These are phyloP conservation scores for Mortierella alpina DNA, from an alignment of 192 early-diverging fungal genomes.

Conservation along the genomic window DNA sequence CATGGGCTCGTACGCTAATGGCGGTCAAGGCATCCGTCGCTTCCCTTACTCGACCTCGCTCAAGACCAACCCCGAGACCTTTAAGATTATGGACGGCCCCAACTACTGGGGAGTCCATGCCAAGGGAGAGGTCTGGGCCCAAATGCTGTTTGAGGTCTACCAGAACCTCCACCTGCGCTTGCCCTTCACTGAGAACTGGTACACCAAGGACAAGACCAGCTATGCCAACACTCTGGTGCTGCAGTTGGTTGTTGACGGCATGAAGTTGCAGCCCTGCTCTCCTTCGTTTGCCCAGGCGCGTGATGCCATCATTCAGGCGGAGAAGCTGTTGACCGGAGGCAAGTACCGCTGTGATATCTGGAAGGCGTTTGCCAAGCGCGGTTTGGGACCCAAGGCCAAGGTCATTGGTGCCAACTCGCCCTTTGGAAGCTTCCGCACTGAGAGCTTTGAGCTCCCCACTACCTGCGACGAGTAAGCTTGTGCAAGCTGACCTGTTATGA, in stretches of 20 bases:
- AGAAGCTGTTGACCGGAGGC: slow-evolving; percentile 70
- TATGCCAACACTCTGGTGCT: slow-evolving; percentile 78
- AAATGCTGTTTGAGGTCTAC: slow-evolving; percentile 89
- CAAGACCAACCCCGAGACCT: slow-evolving; percentile 84
- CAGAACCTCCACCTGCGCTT: slow-evolving; percentile 74
- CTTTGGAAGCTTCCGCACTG: slow-evolving; percentile 66
- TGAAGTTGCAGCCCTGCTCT: slow-evolving; percentile 83
- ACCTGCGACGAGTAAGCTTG: not conserved
- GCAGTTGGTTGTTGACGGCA: slow-evolving; percentile 78
- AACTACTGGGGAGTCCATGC: slow-evolving; percentile 94
- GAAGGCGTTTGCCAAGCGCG: slow-evolving; percentile 89
- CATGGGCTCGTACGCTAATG: slow-evolving; percentile 88
- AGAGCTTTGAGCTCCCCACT: slow-evolving; percentile 63
- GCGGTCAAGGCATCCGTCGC: slow-evolving; percentile 88
- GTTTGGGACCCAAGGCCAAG: slow-evolving; percentile 81
- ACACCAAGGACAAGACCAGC: slow-evolving; percentile 53
- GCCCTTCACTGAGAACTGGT: slow-evolving; percentile 69
- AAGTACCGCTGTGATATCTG: slow-evolving; percentile 79
- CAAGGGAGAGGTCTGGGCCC: slow-evolving; percentile 95
- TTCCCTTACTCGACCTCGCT: slow-evolving; percentile 85
- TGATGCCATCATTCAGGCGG: slow-evolving; percentile 78
- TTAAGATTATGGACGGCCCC: slow-evolving; percentile 78
- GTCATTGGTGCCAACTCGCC: slow-evolving; percentile 68
- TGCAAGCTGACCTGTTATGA: no score
- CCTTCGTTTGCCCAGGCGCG: slow-evolving; percentile 80